phyloP scores from a whole-genome alignment of 2,329 filamentous ascomycete genomes.

The Penicillium sp. region DNA sequence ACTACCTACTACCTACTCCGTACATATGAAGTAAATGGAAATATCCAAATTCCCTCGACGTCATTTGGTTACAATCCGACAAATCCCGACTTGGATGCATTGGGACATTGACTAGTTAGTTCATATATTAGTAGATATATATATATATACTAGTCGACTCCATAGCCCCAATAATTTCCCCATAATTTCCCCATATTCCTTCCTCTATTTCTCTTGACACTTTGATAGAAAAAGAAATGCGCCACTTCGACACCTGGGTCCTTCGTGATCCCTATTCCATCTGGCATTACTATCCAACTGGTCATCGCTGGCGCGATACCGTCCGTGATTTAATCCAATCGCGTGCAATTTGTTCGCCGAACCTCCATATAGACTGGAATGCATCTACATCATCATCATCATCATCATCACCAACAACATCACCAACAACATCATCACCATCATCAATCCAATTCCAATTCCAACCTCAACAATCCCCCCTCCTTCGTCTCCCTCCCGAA shows the following conservation, averaged over 20 bases:
- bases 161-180: constrained; percentile 4
- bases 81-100: not conserved
- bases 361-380: constrained; percentile 13
- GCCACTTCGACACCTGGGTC: constrained; percentile 41
- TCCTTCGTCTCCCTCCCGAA: constrained; percentile 34
- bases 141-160: not conserved
- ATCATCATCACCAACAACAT: not conserved
- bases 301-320: constrained; percentile 36
- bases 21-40: no score
- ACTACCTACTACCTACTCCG: no score
- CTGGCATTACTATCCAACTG: constrained; percentile 39
- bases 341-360: constrained; percentile 35
- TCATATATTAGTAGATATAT: no score
- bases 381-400: not conserved
- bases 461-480: constrained; percentile 16
- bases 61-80: constrained; percentile 27
- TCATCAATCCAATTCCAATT: not conserved
- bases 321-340: constrained; percentile 36
- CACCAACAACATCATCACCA: no score
- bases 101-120: constrained; percentile 6
- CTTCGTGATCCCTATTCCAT: constrained; percentile 41
- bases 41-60: constrained; percentile 4
- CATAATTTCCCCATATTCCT: constrained; percentile 13
- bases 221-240: constrained; percentile 22
- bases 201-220: constrained; percentile 4